Evolutionary conservation across 306 rosid species (phyloP).

Genomic region (Inga leiocalycina): DNA sequence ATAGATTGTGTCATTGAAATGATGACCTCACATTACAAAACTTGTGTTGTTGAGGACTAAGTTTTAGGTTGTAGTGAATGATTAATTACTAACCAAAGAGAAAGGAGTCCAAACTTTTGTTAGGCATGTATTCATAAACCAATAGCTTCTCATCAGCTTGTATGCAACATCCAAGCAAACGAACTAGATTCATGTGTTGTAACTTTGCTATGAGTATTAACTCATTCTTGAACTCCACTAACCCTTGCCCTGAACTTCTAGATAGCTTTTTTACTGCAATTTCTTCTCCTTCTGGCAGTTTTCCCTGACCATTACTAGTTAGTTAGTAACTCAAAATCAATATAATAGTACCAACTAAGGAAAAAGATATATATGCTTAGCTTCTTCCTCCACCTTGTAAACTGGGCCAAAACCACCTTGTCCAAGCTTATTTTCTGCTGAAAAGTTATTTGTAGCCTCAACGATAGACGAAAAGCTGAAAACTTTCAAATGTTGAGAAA

Average conservation of each 20-base stretch:
- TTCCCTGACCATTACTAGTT: not conserved
- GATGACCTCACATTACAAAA: too few relatives aligned
- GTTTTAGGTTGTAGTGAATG: not conserved
- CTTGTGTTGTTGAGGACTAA: too few relatives aligned
- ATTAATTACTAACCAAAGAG: conserved; percentile 4
- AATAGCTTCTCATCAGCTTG: not conserved
- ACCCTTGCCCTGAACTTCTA: not conserved
- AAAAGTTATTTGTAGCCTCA: not conserved
- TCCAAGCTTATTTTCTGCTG: not conserved
- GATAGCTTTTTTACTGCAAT: not conserved
- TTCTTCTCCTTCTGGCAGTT: not conserved
- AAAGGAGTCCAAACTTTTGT: not conserved
- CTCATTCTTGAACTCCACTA: conserved; percentile 4
- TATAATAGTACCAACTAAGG: not conserved
- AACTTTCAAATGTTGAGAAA: not conserved
- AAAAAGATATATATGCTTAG: not conserved
- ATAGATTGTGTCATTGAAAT: too few relatives aligned
- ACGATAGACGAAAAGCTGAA: not conserved
- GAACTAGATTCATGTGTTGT: conserved; percentile 7
- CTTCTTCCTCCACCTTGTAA: not conserved
- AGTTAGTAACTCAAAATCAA: not conserved
- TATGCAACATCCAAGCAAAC: not conserved
- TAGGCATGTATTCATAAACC: conserved; percentile 1
- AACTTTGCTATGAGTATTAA: not conserved
- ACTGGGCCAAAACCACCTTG: not conserved